Base-by-base conservation (phyloP, 495 filamentous ascomycete species). In the Eremomyces bilateralis region DNA sequence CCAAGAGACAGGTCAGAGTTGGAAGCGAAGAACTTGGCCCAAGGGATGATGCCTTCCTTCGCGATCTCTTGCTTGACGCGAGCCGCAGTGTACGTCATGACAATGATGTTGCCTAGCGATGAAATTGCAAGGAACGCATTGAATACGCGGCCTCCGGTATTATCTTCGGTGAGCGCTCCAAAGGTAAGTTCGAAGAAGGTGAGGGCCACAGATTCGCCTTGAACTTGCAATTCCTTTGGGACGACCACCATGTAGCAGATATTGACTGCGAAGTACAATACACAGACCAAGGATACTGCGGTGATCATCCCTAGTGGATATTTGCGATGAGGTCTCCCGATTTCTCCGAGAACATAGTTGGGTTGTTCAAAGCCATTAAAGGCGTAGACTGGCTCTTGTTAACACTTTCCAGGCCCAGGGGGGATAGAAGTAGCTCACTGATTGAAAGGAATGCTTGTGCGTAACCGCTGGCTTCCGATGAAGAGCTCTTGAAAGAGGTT, bases 11-110 rank as follows among this genome's bases (percentile, higher is more conserved):
- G 3, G 22, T 24, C 17, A 3, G 2, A 20, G 22, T 30, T 43
- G 15, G 45, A 41, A 18, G 57, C 60, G 34, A 67, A 59, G 37
- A 64, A 53, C 12, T 47, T 47, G 2, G 59, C 54, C 18, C 46
- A 61, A 0, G 66, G 65, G 2, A 70, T 43, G 28, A 65, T 48
- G 3, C 62, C 62, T 38, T 64, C 58, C 41, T 64, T 66, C 17
- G 60, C 62, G 21, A 65, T 64, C 29, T 65, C 62, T 40, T 64
- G 61, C 43, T 64, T 68, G 31, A 67, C 60, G 47, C 57, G 21
- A 4, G 62, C 42, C 20, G 63, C 48, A 19, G 64, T 61, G 35
- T 62, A 59, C 15, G 68, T 69, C 38, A 59, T 53, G 3, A 63
- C 58, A 2, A 65, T 33, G 22, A 65, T 53, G 37, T 65, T 65